These are phyloP conservation scores for Streptanthus diversifolius DNA, from an alignment of 345 rosid species.

Conservation along the genomic window DNA sequence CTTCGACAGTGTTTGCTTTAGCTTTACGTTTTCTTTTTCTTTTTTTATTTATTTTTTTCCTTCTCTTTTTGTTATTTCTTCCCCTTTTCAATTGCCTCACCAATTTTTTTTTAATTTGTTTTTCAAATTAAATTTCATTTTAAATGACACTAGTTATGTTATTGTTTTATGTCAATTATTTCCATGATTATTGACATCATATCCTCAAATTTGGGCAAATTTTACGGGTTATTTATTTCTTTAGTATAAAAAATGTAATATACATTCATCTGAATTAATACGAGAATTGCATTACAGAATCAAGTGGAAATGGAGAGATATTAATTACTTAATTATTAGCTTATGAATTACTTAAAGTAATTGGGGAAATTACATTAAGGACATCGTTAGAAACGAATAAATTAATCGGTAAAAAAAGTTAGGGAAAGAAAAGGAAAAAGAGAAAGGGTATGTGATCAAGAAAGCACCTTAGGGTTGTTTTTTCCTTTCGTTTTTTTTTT, in stretches of 20 bases:
- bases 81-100: constrained; percentile 17
- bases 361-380: not conserved
- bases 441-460: constrained; percentile 39
- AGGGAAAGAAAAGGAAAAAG: constrained; percentile 24
- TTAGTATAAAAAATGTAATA: not conserved
- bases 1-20: constrained; percentile 49
- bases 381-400: constrained; percentile 2
- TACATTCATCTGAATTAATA: not conserved
- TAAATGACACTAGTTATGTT: not conserved
- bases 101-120: not conserved
- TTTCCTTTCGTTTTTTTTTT: constrained; percentile 7
- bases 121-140: constrained; percentile 2
- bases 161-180: constrained; percentile 18
- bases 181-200: constrained; percentile 29
- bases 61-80: not conserved
- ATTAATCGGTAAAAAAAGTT: not conserved
- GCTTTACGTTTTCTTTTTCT: constrained; percentile 61
- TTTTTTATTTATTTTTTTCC: not conserved
- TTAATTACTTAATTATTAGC: not conserved
- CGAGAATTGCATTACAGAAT: not conserved
- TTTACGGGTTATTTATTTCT: not conserved
- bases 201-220: constrained; percentile 26
- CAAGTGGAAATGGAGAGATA: not conserved
- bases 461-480: constrained; percentile 39
- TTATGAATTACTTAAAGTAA: not conserved